A percentile compares a stretch with the other conserved stretches of the same genome.
Conservation (phyloP, 192 early-diverging fungal species). For the Chytriomyces confervae region DNA sequence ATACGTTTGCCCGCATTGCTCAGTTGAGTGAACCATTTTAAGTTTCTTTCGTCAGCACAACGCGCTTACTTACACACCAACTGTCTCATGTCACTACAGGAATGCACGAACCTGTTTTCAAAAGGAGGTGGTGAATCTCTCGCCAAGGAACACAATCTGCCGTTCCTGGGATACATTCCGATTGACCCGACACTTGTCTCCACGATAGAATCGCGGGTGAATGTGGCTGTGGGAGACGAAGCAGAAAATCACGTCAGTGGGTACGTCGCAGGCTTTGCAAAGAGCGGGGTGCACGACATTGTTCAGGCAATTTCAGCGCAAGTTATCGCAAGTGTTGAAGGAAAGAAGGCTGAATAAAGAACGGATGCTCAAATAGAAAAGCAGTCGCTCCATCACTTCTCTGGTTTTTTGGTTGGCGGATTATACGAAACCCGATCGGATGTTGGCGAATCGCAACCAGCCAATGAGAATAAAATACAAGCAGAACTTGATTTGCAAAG, state of each 20-base stretch:
- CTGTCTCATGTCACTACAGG: constrained; percentile 30
- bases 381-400: too few species aligned
- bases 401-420: too few species aligned
- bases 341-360: not conserved
- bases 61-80: not conserved
- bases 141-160: constrained; percentile 44
- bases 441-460: too few species aligned
- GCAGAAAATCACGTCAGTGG: constrained; percentile 6
- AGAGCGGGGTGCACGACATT: constrained; percentile 18
- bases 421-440: too few species aligned
- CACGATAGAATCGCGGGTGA: constrained; percentile 44
- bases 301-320: not conserved
- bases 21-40: constrained; percentile 40
- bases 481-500: not conserved
- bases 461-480: not conserved
- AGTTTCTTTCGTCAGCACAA: not conserved
- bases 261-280: constrained; percentile 19
- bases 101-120: constrained; percentile 58
- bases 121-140: constrained; percentile 59
- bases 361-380: too few species aligned
- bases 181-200: constrained; percentile 55
- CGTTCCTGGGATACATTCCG: constrained; percentile 56
- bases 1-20: constrained; percentile 92
- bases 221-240: not conserved
- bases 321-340: not conserved